These are phyloP conservation scores for Suillus cothurnatus DNA, from an alignment of 768 basidiomycete genomes.

Conservation along the genomic window DNA sequence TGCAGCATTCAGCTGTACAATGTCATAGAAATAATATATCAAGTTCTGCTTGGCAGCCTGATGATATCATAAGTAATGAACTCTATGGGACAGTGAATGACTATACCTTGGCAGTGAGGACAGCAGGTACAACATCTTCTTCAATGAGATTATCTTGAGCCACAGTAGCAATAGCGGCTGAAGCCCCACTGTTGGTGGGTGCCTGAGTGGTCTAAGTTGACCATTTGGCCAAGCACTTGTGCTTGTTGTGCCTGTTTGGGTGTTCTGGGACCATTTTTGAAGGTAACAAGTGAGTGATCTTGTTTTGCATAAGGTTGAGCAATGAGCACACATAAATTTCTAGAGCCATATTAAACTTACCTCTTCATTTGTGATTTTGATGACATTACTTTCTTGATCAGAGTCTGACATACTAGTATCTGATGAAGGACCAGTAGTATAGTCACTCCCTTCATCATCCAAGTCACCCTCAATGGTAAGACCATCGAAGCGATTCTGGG, in stretches of 20 bases:
- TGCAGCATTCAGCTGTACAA: not conserved
- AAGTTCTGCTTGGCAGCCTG: not conserved
- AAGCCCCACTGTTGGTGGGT: not conserved
- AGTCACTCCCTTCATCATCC: not conserved
- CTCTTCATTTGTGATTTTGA: not conserved
- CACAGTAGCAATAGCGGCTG: accelerated
- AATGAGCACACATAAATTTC: not conserved
- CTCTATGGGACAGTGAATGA: not conserved
- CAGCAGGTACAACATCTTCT: not conserved
- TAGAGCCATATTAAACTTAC: not conserved
- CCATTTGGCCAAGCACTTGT: not conserved
- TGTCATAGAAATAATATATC: not conserved
- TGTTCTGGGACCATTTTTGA: not conserved
- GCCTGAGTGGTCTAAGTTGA: not conserved
- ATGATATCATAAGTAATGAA: not conserved
- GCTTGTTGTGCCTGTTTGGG: accelerated
- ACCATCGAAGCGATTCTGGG: not conserved
- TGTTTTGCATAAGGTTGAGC: not conserved
- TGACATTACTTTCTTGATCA: not conserved
- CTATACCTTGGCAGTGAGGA: not conserved
- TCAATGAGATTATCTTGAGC: not conserved
- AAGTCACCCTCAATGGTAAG: not conserved
- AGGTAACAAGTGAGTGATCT: not conserved
- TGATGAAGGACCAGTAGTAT: not conserved
- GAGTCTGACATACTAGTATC: not conserved